These are phyloP conservation scores for Aurantiochytrium sp. DNA, from an alignment of 108 stramenopile genomes.

Conservation along the genomic window DNA sequence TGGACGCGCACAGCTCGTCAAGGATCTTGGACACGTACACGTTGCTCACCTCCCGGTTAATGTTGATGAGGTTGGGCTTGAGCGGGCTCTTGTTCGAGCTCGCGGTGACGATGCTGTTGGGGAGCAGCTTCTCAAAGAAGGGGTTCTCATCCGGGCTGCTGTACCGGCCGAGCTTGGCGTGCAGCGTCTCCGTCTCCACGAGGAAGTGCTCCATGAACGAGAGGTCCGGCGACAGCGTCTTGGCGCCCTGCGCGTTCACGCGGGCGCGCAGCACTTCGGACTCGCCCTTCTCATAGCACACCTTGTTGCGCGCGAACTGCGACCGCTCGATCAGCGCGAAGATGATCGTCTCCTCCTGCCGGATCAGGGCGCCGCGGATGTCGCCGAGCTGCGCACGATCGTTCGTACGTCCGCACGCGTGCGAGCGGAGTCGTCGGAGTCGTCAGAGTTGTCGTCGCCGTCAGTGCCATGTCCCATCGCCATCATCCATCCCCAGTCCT, in stretches of 20 bases:
- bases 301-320: slow-evolving; percentile 79
- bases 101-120: slow-evolving; percentile 44
- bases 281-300: slow-evolving; percentile 62
- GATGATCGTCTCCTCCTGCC: slow-evolving; percentile 91
- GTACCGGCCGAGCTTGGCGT: slow-evolving; percentile 91
- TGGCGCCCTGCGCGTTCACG: slow-evolving; percentile 50
- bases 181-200: slow-evolving; percentile 85
- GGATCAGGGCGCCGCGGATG: slow-evolving; percentile 49
- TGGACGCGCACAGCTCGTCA: background rate
- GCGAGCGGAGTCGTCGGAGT: no score
- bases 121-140: slow-evolving; percentile 81
- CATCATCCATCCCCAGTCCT: no score
- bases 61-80: slow-evolving; percentile 68
- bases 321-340: slow-evolving; percentile 95
- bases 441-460: no score
- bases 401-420: no score
- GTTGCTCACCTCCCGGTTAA: slow-evolving; percentile 70
- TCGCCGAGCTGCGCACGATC: background rate
- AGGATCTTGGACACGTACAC: slow-evolving; percentile 71
- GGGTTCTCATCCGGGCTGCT: slow-evolving; percentile 93
- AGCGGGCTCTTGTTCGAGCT: background rate
- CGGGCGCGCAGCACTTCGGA: slow-evolving; percentile 27
- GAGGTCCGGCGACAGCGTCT: slow-evolving; percentile 57
- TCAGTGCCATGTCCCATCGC: no score
- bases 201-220: slow-evolving; percentile 89